A percentile compares a stretch with the other conserved stretches of the same genome.
Conservation (phyloP, 345 rosid genomes). For the Gossypium turneri region DNA sequence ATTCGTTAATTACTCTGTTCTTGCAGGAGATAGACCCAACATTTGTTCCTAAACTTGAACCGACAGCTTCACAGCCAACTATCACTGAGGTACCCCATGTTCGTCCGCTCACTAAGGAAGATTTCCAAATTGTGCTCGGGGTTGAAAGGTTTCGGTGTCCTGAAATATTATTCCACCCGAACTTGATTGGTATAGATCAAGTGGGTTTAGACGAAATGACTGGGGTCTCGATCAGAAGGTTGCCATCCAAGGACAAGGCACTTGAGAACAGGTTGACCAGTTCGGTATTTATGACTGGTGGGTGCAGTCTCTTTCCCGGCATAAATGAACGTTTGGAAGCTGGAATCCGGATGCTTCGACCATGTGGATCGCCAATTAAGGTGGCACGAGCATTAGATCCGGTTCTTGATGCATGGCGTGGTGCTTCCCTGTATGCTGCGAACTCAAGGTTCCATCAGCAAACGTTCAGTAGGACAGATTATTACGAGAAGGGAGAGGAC, state of each 20-base stretch:
- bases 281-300: conserved; percentile 78
- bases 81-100: conserved; percentile 51
- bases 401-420: conserved; percentile 92
- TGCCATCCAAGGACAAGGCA: conserved; percentile 38
- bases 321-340: conserved; percentile 66
- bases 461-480: conserved; percentile 65
- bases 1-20: not conserved
- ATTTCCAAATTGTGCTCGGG: conserved; percentile 73
- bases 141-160: conserved; percentile 89
- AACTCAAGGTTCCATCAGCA: conserved; percentile 48
- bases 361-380: conserved; percentile 64
- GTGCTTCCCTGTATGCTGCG: conserved; percentile 77
- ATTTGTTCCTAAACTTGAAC: conserved; percentile 61
- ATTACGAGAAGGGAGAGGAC: conserved; percentile 85
- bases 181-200: conserved; percentile 81
- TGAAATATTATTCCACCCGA: conserved; percentile 73
- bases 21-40: conserved; percentile 75
- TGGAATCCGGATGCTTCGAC: conserved; percentile 79
- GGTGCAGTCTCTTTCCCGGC: conserved; percentile 67
- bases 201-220: conserved; percentile 81
- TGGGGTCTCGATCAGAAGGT: conserved; percentile 70
- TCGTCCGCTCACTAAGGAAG: conserved; percentile 79
- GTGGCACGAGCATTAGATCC: conserved; percentile 73
- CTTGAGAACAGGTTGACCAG: conserved; percentile 61
- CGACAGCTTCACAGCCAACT: conserved; percentile 41